Base-by-base conservation (phyloP, 768 basidiomycete genomes). In the Dictyophora rubrovolvata region DNA sequence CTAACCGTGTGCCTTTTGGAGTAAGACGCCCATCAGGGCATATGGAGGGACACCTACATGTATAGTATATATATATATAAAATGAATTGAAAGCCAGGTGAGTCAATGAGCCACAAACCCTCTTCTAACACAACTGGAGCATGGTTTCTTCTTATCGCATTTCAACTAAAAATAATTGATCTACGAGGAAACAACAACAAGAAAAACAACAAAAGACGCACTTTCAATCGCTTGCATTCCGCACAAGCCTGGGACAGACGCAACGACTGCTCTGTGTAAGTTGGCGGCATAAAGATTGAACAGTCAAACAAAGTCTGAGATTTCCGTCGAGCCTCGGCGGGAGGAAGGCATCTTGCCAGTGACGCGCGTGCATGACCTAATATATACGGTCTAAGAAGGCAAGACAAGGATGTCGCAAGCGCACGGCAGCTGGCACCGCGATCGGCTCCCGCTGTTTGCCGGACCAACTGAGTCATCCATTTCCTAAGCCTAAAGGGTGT, bases 41-140 rank as follows among this genome's bases (percentile, higher is more conserved):
- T 51, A 58, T 58, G 1, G 48, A 36, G 16, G 56, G 23, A 48
- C 56, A 58, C 18, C 56, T 58, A 35, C n/a, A 47, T 18, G n/a
- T 14, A 48, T 50, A 3, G 23, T 12, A 42, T 58, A 35, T n/a
- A 47, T 18, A 8, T 14, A 48, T 50, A 3, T 18, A 2, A 42
- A 28, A 48, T 50, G 22, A 58, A 46, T 58, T 51, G 12, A 35
- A 12, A 18, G 0, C 46, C 5, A 5, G 6, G 10, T 7, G 8
- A 8, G 7, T 46, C 1, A 51, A 21, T 20, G 20, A 36, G 18
- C 21, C 48, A 12, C n/a, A 28, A 28, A 58, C 56, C 56, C 56
- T 52, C 56, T 17, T 51, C 49, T 91, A 17, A 82, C 77, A 64
- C 90, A 92, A 23, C 83, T 84, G 0, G 82, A 81, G 63, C 89